Evolutionary conservation across 768 basidiomycete genomes (phyloP).

Genomic region (Rhodotorula kratochvilovae): DNA sequence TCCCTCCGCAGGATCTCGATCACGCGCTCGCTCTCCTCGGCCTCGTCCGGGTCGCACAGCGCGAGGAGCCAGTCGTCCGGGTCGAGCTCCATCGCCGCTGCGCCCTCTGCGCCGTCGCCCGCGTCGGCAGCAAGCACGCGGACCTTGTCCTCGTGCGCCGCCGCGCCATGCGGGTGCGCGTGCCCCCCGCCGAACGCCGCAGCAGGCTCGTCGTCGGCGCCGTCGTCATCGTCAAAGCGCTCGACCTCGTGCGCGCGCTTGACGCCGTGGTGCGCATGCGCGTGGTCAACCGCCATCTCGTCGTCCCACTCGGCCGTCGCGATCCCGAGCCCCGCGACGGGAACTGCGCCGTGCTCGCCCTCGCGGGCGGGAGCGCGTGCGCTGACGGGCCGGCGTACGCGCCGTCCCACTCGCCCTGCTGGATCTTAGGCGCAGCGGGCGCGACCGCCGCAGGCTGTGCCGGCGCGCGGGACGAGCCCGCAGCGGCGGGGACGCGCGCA

Average conservation of each 20-base stretch:
- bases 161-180: slow-evolving; percentile 1
- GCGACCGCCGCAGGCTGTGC: neutral
- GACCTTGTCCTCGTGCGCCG: slow-evolving; percentile 35
- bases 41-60: slow-evolving; percentile 46
- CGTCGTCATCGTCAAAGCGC: slow-evolving; percentile 26
- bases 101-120: neutral
- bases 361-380: neutral
- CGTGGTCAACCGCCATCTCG: slow-evolving; percentile 18
- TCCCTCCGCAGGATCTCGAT: slow-evolving; percentile 61
- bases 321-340: slow-evolving; percentile 3
- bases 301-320: neutral
- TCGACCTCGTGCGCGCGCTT: slow-evolving; percentile 31
- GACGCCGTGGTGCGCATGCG: neutral
- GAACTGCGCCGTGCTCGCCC: neutral
- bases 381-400: slow-evolving; percentile 1
- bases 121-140: slow-evolving; percentile 28
- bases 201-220: neutral
- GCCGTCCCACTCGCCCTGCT: slow-evolving; percentile 30
- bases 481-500: slow-evolving; percentile 1
- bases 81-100: slow-evolving; percentile 37
- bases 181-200: neutral
- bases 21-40: slow-evolving; percentile 49
- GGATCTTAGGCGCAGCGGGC: slow-evolving; percentile 18
- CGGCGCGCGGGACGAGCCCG: neutral
- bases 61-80: slow-evolving; percentile 49